These are phyloP conservation scores for Solanum piurae DNA, from an alignment of 257 asterid genomes.

Conservation along the genomic window DNA sequence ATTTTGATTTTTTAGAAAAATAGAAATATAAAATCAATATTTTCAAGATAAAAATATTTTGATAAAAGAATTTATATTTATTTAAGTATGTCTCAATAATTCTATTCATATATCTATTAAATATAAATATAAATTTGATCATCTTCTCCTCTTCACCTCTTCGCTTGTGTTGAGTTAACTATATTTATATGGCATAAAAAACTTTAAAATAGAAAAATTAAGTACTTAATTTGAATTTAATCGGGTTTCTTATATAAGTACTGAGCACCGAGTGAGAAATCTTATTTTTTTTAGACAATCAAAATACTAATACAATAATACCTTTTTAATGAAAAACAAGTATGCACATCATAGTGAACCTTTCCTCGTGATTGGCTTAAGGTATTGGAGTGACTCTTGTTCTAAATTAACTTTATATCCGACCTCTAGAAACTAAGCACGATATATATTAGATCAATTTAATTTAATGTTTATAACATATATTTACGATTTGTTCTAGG, in stretches of 20 bases:
- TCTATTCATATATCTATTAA: not conserved
- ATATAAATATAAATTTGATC: not conserved
- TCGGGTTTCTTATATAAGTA: rapidly evolving
- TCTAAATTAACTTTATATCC: not conserved
- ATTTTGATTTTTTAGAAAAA: too few species aligned
- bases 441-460: too few species aligned
- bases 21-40: too few species aligned
- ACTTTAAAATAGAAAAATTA: too few species aligned
- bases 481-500: not conserved
- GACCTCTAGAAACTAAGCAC: not conserved
- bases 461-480: not conserved
- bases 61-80: not conserved
- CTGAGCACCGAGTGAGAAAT: too few species aligned
- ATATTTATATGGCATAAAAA: not conserved
- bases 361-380: not conserved
- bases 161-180: not conserved
- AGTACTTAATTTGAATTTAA: too few species aligned
- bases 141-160: not conserved
- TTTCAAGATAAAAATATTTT: not conserved
- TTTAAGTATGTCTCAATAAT: not conserved
- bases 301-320: not conserved
- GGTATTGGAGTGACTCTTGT: not conserved
- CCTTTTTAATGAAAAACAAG: not conserved
- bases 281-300: not conserved
- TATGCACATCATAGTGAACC: not conserved